Percentiles rank a stretch among this genome's conserved stretches.
These are phyloP conservation scores for Chaetomium cochliodes DNA, from an alignment of 495 filamentous ascomycete species.

Conservation along the genomic window DNA sequence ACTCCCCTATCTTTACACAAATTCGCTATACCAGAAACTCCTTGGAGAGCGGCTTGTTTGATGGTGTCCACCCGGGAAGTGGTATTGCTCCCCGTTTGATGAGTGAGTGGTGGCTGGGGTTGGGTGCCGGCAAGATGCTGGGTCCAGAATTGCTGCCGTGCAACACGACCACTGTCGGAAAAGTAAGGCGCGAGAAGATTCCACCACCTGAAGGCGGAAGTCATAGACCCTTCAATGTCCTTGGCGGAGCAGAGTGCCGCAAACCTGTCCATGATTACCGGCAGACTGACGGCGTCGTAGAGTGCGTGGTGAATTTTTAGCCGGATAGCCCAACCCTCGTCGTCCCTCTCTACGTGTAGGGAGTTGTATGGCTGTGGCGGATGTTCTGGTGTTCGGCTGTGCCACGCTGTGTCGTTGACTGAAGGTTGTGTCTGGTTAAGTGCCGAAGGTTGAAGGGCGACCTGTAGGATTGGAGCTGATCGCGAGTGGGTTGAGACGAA, in stretches of 20 bases:
- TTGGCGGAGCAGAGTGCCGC: conserved; percentile 22
- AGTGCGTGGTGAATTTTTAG: conserved; percentile 71
- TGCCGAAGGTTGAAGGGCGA: conserved; percentile 20
- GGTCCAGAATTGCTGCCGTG: conserved; percentile 53
- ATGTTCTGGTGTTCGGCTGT: background rate
- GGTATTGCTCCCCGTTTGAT: background rate
- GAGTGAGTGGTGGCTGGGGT: background rate
- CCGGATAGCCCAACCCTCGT: conserved; percentile 28
- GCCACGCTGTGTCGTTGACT: conserved; percentile 7
- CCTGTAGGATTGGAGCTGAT: conserved; percentile 54
- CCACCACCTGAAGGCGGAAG: background rate
- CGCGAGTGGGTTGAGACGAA: conserved; percentile 52
- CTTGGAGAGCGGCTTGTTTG: conserved; percentile 20
- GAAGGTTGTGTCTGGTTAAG: background rate
- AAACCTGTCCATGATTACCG: conserved; percentile 46
- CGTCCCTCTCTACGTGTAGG: conserved; percentile 13
- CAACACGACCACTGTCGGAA: conserved; percentile 16
- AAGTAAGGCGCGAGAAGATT: background rate
- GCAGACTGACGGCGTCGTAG: conserved; percentile 72
- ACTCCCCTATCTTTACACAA: conserved; percentile 32
- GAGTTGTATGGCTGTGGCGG: conserved; percentile 18
- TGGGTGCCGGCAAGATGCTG: conserved; percentile 45
- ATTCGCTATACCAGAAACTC: conserved; percentile 21
- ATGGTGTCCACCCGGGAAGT: conserved; percentile 22
- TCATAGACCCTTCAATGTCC: background rate